These are phyloP conservation scores for Penicillium olsonii DNA, from an alignment of 2,329 filamentous ascomycete genomes.

Conservation along the genomic window DNA sequence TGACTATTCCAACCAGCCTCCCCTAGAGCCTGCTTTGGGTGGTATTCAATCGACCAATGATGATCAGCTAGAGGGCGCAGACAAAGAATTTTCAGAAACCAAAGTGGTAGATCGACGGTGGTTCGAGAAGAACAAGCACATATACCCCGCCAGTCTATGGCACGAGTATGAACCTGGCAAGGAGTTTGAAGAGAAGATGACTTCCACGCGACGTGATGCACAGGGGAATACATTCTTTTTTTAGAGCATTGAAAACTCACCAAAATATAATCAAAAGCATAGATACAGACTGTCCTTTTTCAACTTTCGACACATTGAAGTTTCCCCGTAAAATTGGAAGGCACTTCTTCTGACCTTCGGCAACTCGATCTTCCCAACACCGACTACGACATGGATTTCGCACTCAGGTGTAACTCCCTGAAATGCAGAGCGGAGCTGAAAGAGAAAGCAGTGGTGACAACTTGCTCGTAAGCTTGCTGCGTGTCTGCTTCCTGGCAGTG, in stretches of 20 bases:
- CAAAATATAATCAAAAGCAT: conserved; percentile 12
- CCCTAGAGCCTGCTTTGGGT: conserved; percentile 32
- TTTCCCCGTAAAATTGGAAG: neutral
- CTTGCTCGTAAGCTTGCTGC: conserved; percentile 67
- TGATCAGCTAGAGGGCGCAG: conserved; percentile 68
- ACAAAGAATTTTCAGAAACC: conserved; percentile 76
- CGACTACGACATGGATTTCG: conserved; percentile 64
- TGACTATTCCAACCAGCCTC: conserved; percentile 62
- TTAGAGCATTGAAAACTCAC: conserved; percentile 17
- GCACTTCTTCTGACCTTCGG: conserved; percentile 13
- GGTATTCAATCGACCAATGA: conserved; percentile 51
- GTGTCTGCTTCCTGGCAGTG: neutral
- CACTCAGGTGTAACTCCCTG: conserved; percentile 76
- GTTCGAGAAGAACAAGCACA: conserved; percentile 98
- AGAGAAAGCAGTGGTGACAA: conserved; percentile 78
- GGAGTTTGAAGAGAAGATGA: conserved; percentile 67
- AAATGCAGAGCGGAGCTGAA: conserved; percentile 71
- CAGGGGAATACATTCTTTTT: conserved; percentile 96
- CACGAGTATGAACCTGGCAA: conserved; percentile 89
- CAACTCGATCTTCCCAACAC: conserved; percentile 8
- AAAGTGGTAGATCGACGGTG: conserved; percentile 95
- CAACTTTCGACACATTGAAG: too few species aligned
- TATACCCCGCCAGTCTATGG: conserved; percentile 95
- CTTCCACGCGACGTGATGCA: conserved; percentile 74
- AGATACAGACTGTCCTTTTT: neutral